Base-by-base conservation (phyloP, 208 protist genomes). In the Herpetomonas samuelpessoai region DNA sequence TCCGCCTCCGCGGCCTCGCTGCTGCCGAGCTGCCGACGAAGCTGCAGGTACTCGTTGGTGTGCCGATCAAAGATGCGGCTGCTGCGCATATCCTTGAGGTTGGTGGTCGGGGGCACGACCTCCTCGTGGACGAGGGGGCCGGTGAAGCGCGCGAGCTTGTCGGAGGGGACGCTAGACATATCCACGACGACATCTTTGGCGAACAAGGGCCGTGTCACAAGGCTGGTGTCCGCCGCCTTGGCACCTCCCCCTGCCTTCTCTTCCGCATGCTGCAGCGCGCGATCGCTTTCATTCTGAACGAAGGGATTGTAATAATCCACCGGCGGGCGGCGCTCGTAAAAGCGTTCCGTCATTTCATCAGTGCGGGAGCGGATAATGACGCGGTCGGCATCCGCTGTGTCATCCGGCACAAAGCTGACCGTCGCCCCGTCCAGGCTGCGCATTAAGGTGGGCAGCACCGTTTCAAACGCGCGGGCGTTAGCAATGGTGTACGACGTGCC, bases 391-490 rank as follows among this genome's bases (percentile, higher is more conserved):
- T 72, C 29, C 4, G 74, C 39, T 39, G 49, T 6, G 18, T 26
- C 21, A 19, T 71, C 58, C 2, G 71, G 60, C 19, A 70, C 68
- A 67, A 91, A 96, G 55, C 62, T 67, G 16, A 93, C 90, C 9
- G 46, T 49, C 0, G 83, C 83, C 7, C 90, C 90, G 22, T 81
- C 74, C 14, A 96, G 48, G 0, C 74, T 61, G 9, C 79, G 79
- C 39, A 92, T 55, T 54, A 77, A 69, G 25, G 86, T 91, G 9
- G 90, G 86, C 48, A 93, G 67, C 52, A 93, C 79, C 9, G 84
- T 96, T 53, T 96, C 86, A 56, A 96, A 96, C 30, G 90, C 83
- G 22, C 86, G 74, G 12, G 90, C 75, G 73, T 79, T 90, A 14
- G 75, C 68, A 57, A 96, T 93, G 28, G 41, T 28, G 53, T 87